Conservation (phyloP, 1,284 basidiomycete genomes). For the Irpex sp. region DNA sequence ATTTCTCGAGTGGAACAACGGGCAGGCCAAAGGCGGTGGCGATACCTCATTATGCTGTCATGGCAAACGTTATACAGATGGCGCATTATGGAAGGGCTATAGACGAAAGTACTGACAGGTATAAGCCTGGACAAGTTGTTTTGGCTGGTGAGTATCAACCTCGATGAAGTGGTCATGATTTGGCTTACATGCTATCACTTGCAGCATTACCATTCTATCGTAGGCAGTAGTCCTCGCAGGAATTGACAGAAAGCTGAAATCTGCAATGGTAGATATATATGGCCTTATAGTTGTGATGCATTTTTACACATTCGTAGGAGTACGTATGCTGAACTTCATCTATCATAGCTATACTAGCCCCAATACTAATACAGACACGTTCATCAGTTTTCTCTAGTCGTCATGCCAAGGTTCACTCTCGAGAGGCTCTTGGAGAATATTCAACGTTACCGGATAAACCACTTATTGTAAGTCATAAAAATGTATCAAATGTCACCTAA, state of each 20-base stretch:
- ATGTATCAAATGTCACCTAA: constrained; percentile 7
- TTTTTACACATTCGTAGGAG: constrained; percentile 9
- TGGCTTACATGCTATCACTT: neutral
- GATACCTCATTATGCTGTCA: constrained; percentile 65
- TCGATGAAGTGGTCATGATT: too few relatives aligned
- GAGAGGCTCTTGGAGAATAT: constrained; percentile 66
- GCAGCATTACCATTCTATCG: constrained; percentile 31
- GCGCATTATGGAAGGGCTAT: constrained; percentile 48
- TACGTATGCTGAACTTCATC: neutral
- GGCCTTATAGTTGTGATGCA: constrained; percentile 49
- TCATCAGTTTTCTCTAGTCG: constrained; percentile 56
- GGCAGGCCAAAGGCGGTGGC: constrained; percentile 77
- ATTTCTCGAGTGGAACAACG: constrained; percentile 79
- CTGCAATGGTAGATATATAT: constrained; percentile 53
- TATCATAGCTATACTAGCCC: too few relatives aligned
- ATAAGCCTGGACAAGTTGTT: constrained; percentile 52
- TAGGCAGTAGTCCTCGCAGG: constrained; percentile 8
- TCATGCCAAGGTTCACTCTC: constrained; percentile 72
- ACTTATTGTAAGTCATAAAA: constrained; percentile 47
- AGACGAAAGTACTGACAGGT: constrained; percentile 33
- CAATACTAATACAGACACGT: neutral
- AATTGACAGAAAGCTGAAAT: neutral
- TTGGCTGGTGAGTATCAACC: constrained; percentile 38
- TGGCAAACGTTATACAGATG: constrained; percentile 65
- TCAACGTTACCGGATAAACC: constrained; percentile 60